phyloP scores from a whole-genome alignment of 2,329 filamentous ascomycete species.

The Colletotrichum abscissum region DNA sequence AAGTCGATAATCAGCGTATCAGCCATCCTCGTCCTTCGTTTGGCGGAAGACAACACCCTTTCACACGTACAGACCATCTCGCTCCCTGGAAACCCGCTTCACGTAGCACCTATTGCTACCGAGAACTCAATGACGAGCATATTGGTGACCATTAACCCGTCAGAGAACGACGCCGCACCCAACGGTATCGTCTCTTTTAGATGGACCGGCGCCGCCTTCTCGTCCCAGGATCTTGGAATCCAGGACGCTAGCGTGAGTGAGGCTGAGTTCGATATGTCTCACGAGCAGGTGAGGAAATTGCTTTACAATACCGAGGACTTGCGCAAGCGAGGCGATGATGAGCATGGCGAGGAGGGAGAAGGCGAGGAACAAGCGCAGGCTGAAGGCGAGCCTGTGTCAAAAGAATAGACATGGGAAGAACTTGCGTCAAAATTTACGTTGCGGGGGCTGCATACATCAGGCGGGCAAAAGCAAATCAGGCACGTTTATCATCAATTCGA shows the following conservation, averaged over 20 bases:
- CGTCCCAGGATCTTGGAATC: constrained; percentile 24
- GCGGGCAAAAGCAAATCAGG: not conserved
- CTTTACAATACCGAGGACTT: constrained; percentile 60
- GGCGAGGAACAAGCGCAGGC: constrained; percentile 41
- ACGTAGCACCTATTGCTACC: constrained; percentile 51
- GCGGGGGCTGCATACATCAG: not conserved
- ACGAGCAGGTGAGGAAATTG: constrained; percentile 53
- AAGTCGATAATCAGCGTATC: constrained; percentile 56
- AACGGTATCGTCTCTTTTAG: constrained; percentile 39
- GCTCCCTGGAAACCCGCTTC: constrained; percentile 74
- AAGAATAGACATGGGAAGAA: not conserved
- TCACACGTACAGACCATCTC: constrained; percentile 60
- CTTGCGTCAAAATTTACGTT: not conserved
- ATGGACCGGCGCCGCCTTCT: constrained; percentile 36
- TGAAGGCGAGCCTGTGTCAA: not conserved
- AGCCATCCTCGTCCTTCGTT: constrained; percentile 74
- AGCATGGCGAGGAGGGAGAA: constrained; percentile 35
- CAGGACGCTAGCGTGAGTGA: constrained; percentile 21
- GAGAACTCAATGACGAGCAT: constrained; percentile 43
- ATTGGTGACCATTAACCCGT: constrained; percentile 53
- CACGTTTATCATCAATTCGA: constrained; percentile 31
- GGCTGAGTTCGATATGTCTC: constrained; percentile 47
- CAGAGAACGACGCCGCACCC: constrained; percentile 37
- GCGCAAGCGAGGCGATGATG: constrained; percentile 53
- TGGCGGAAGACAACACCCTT: constrained; percentile 61